Percentiles rank a stretch among this genome's conserved stretches.
Conservation (phyloP, 805 yeast species). For the Torulaspora delbrueckii region DNA sequence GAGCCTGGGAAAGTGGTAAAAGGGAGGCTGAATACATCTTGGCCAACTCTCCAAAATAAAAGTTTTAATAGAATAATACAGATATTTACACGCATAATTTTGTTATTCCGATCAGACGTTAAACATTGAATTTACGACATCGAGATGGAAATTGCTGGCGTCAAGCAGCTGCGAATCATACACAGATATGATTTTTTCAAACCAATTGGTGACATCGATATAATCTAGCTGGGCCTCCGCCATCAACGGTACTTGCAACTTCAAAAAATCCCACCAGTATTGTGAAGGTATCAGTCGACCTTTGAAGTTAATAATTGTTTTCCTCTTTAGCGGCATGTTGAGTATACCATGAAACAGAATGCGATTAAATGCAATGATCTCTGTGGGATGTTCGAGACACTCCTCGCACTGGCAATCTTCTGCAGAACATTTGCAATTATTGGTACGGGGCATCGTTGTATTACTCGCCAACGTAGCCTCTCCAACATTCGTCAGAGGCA, state of each 20-base stretch:
- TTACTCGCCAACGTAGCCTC: conserved; percentile 20
- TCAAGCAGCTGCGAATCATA: conserved; percentile 20
- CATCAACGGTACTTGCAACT: conserved; percentile 26
- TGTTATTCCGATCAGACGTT: conserved; percentile 3
- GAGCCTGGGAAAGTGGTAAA: conserved; percentile 75
- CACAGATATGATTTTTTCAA: conserved; percentile 23
- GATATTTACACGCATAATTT: not conserved
- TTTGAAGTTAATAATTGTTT: conserved; percentile 27
- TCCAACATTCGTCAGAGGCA: conserved; percentile 29
- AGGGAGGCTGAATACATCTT: conserved; percentile 47
- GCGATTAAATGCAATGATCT: conserved; percentile 26
- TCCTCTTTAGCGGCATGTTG: conserved; percentile 24
- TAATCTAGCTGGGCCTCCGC: conserved; percentile 19
- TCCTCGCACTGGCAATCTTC: conserved; percentile 23
- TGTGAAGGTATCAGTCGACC: conserved; percentile 31
- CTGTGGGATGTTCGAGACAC: conserved; percentile 28
- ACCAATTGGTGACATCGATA: conserved; percentile 27
- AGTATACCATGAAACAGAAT: conserved; percentile 26
- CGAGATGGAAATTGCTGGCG: conserved; percentile 9
- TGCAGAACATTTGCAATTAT: conserved; percentile 22
- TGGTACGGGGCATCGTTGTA: conserved; percentile 6
- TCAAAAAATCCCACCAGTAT: conserved; percentile 35
- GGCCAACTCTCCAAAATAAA: conserved; percentile 7
- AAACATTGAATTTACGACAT: conserved; percentile 9
- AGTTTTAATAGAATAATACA: not conserved